phyloP scores from a whole-genome alignment of 148 eudicot species.

The Arctostaphylos glauca region DNA sequence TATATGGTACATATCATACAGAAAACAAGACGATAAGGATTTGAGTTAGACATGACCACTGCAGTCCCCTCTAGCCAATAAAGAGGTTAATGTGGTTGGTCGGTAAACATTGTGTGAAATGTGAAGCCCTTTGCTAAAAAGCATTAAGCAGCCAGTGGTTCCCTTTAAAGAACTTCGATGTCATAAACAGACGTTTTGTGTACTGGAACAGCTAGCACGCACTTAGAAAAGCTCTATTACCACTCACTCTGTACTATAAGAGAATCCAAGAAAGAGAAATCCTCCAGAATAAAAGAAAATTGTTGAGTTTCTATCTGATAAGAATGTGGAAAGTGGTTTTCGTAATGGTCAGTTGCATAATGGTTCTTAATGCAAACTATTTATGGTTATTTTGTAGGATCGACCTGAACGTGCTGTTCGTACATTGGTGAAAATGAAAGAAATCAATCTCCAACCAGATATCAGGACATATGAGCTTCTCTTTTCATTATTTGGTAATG shows the following conservation, averaged over 20 bases:
- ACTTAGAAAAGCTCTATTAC: not conserved
- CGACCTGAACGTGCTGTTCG: conserved; percentile 80
- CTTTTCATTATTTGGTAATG: conserved; percentile 75
- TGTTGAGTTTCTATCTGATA: not conserved
- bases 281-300: not conserved
- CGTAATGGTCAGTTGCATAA: not conserved
- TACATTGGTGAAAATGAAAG: conserved; percentile 70
- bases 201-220: not conserved
- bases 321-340: not conserved
- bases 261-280: not conserved
- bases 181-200: not conserved
- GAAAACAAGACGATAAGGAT: no score
- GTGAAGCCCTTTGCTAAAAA: not conserved
- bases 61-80: not conserved
- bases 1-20: not conserved
- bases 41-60: not conserved
- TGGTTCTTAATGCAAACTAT: not conserved
- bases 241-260: not conserved
- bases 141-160: not conserved
- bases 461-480: conserved; percentile 70
- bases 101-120: not conserved
- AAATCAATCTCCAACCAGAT: conserved; percentile 46
- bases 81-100: conserved; percentile 3
- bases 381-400: conserved; percentile 48
- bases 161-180: not conserved